phyloP scores from a whole-genome alignment of 1,284 basidiomycete species.

The Malassezia nana region DNA sequence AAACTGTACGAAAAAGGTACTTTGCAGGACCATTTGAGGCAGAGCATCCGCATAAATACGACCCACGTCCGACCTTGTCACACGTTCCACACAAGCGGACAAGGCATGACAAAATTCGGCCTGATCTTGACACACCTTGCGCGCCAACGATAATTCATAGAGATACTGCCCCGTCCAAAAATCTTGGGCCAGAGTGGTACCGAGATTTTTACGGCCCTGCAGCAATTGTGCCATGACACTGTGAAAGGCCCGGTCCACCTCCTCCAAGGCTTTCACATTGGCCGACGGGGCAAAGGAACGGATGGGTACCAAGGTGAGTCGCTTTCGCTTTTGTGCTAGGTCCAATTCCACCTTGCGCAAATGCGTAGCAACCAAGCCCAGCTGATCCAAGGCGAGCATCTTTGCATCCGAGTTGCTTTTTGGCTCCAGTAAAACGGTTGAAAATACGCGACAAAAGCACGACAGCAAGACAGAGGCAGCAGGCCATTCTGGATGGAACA shows the following conservation, averaged over 20 bases:
- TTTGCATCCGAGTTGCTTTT: conserved; percentile 57
- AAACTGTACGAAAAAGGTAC: conserved; percentile 28
- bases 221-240: conserved; percentile 60
- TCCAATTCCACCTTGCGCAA: conserved; percentile 52
- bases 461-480: conserved; percentile 64
- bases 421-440: conserved; percentile 57
- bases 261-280: conserved; percentile 55
- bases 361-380: conserved; percentile 78
- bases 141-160: conserved; percentile 22
- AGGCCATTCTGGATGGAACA: conserved; percentile 95
- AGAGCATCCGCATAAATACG: conserved; percentile 19
- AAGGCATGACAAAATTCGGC: neutral
- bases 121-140: neutral
- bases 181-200: conserved; percentile 21
- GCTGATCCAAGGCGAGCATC: conserved; percentile 77
- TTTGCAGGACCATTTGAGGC: conserved; percentile 23
- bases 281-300: neutral
- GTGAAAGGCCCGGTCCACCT: conserved; percentile 57
- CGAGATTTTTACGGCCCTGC: conserved; percentile 19
- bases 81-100: neutral
- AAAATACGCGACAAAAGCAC: conserved; percentile 31
- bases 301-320: neutral
- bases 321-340: neutral
- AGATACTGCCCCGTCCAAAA: conserved; percentile 31
- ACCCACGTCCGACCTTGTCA: neutral